phyloP scores from a whole-genome alignment of 1,284 basidiomycete genomes.

The Sutorius eximius region DNA sequence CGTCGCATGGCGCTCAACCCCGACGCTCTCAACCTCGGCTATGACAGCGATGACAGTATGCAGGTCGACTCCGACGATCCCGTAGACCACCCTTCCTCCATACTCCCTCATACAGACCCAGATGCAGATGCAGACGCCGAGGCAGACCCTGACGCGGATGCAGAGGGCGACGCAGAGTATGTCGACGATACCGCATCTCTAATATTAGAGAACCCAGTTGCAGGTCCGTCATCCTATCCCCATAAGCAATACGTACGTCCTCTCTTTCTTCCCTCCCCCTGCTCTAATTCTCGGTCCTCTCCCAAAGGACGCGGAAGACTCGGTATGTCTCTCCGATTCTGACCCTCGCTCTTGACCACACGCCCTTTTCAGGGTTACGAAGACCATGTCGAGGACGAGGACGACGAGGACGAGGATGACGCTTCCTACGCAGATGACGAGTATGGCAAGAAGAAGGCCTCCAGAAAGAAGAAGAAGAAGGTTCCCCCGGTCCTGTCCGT shows the following conservation, averaged over 20 bases:
- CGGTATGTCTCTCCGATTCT: constrained; percentile 42
- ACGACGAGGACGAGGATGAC: constrained; percentile 61
- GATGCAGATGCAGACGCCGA: constrained; percentile 41
- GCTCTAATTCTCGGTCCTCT: constrained; percentile 12
- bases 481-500: constrained; percentile 42
- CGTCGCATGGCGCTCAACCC: constrained; percentile 36
- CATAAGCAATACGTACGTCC: constrained; percentile 30
- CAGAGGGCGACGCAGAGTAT: constrained; percentile 43
- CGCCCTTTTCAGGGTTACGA: constrained; percentile 61
- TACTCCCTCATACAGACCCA: constrained; percentile 31
- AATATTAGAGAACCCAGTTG: constrained; percentile 32
- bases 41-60: constrained; percentile 44
- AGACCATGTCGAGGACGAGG: constrained; percentile 53
- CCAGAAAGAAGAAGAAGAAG: constrained; percentile 65
- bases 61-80: constrained; percentile 45
- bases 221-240: constrained; percentile 33
- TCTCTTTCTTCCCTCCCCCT: not conserved
- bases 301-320: constrained; percentile 62
- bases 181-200: constrained; percentile 32
- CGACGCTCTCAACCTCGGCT: constrained; percentile 39
- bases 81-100: constrained; percentile 21
- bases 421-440: constrained; percentile 77
- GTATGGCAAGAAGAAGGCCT: constrained; percentile 66
- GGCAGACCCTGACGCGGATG: constrained; percentile 35
- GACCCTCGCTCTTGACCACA: constrained; percentile 21